A percentile compares a stretch with the other conserved stretches of the same genome.
phyloP scores from a whole-genome alignment of 2,329 filamentous ascomycete genomes.

The Dactylonectria macrodidyma region DNA sequence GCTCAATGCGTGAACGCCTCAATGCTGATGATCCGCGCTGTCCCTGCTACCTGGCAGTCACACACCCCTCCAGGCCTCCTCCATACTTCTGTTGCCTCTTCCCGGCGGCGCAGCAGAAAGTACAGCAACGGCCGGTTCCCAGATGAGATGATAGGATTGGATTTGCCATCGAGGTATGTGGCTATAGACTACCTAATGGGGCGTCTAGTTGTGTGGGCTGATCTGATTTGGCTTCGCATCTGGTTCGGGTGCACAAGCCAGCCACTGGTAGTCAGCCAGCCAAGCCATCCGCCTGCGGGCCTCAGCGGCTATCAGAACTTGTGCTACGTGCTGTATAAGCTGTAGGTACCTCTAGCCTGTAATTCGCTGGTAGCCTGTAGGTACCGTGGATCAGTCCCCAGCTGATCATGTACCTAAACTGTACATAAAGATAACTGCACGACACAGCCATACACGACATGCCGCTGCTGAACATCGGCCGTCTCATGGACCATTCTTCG shows the following conservation, averaged over 20 bases:
- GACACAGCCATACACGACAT: neutral
- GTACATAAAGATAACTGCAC: neutral
- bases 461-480: neutral
- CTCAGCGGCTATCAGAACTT: conserved; percentile 36
- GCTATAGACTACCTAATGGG: conserved; percentile 1
- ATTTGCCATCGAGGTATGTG: conserved; percentile 21
- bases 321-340: conserved; percentile 12
- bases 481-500: neutral
- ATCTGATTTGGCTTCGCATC: conserved; percentile 6
- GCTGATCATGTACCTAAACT: neutral
- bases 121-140: conserved; percentile 16
- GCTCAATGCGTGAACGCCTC: neutral
- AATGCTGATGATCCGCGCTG: neutral
- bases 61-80: neutral
- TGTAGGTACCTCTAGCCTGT: neutral
- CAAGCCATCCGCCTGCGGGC: neutral
- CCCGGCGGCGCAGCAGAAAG: conserved; percentile 6
- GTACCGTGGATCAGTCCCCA: neutral
- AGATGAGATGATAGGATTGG: conserved; percentile 25
- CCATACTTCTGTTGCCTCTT: neutral
- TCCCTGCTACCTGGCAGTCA: neutral
- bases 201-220: conserved; percentile 27
- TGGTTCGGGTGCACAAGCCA: conserved; percentile 25
- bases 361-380: neutral
- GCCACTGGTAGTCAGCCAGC: conserved; percentile 13